These are phyloP conservation scores for Pseudotsuga menziesii DNA, from an alignment of 75 land plant genomes.

Conservation along the genomic window DNA sequence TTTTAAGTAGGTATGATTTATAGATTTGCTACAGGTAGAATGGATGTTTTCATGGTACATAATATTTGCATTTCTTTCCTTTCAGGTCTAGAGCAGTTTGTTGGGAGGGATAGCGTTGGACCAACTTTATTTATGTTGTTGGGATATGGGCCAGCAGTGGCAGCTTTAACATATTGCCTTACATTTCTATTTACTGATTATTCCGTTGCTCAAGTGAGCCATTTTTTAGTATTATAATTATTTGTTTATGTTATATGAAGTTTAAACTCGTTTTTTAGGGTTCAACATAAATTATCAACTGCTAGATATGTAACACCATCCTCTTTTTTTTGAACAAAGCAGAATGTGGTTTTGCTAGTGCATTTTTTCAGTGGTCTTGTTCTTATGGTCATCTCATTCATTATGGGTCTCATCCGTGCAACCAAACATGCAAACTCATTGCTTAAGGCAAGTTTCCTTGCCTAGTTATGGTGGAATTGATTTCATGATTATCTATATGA, in stretches of 20 bases:
- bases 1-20: not conserved
- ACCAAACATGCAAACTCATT: slow-evolving; percentile 43
- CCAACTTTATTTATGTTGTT: slow-evolving; percentile 56
- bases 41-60: not conserved
- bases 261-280: not conserved
- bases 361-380: slow-evolving; percentile 70
- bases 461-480: not conserved
- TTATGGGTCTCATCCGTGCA: slow-evolving; percentile 63
- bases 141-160: slow-evolving; percentile 77
- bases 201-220: slow-evolving; percentile 72
- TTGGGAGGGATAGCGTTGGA: slow-evolving; percentile 43
- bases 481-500: not conserved
- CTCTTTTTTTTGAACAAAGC: slow-evolving; percentile 10
- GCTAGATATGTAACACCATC: not conserved
- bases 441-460: slow-evolving; percentile 41
- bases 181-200: slow-evolving; percentile 82
- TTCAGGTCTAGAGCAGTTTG: slow-evolving; percentile 67
- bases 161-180: slow-evolving; percentile 84
- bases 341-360: slow-evolving; percentile 70
- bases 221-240: not conserved
- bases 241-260: not conserved
- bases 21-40: not conserved
- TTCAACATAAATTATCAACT: not conserved
- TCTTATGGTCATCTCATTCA: slow-evolving; percentile 75
- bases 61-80: slow-evolving; percentile 4